A percentile compares a stretch with the other conserved stretches of the same genome.
phyloP scores from a whole-genome alignment of 1,284 basidiomycete species.

The Mycena sp. region DNA sequence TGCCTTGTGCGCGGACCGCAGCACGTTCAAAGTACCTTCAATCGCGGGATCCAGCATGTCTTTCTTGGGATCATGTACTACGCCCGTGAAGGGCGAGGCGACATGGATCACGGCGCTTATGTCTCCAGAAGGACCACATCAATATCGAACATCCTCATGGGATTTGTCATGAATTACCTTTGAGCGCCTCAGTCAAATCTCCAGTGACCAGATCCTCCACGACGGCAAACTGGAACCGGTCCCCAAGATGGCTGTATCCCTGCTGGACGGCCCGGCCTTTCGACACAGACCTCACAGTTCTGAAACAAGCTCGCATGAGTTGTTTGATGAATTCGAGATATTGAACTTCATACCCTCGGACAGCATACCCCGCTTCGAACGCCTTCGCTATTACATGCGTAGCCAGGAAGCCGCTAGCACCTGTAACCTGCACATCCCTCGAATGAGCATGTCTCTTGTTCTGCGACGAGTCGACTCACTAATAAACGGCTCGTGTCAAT shows the following conservation, averaged over 20 bases:
- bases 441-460: too few relatives aligned
- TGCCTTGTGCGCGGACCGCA: background rate
- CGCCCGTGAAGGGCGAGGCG: background rate
- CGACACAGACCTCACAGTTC: background rate
- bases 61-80: background rate
- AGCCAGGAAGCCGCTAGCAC: background rate
- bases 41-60: background rate
- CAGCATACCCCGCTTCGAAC: background rate
- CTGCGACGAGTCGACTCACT: too few relatives aligned
- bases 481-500: too few relatives aligned
- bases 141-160: too few relatives aligned
- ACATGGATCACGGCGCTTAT: background rate
- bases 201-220: background rate
- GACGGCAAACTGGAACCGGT: background rate
- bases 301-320: background rate
- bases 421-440: too few relatives aligned
- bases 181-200: background rate
- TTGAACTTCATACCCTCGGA: background rate
- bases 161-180: background rate
- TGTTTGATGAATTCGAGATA: background rate
- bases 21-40: background rate
- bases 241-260: background rate
- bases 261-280: background rate
- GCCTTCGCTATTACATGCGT: background rate
- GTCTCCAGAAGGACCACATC: background rate